These are phyloP conservation scores for Suillus spraguei DNA, from an alignment of 768 basidiomycete species.

Conservation along the genomic window DNA sequence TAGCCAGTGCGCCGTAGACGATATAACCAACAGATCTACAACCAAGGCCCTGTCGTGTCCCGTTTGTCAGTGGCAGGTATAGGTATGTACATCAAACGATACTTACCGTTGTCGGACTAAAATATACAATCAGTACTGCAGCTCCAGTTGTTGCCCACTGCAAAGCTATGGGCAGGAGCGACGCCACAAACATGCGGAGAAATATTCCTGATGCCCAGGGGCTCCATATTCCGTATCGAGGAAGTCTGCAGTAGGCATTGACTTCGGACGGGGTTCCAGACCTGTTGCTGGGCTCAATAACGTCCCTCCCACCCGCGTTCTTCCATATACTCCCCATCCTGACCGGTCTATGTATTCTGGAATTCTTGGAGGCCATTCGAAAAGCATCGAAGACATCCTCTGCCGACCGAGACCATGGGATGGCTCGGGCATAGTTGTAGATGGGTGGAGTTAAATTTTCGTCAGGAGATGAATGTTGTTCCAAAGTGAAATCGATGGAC, in stretches of 20 bases:
- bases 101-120: constrained; percentile 26
- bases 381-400: constrained; percentile 6
- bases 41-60: constrained; percentile 28
- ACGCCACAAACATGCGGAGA: constrained; percentile 23
- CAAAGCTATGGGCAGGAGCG: constrained; percentile 21
- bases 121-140: constrained; percentile 25
- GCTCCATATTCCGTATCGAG: constrained; percentile 8
- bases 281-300: constrained; percentile 12
- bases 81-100: neutral
- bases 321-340: constrained; percentile 6
- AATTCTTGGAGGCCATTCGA: constrained; percentile 14
- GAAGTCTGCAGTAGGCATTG: constrained; percentile 17
- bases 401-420: constrained; percentile 22
- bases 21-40: constrained; percentile 37
- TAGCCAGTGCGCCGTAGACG: constrained; percentile 31
- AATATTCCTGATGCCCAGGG: constrained; percentile 22
- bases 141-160: constrained; percentile 31
- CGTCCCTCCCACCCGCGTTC: neutral
- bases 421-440: constrained; percentile 26
- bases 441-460: constrained; percentile 26
- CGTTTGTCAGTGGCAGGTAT: neutral
- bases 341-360: constrained; percentile 15
- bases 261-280: constrained; percentile 17
- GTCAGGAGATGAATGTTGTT: constrained; percentile 20
- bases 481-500: neutral